Evolutionary conservation across 768 basidiomycete genomes (phyloP), one percentile per base, ranked within the genome.

Genomic region (Pulveroboletus frians): DNA sequence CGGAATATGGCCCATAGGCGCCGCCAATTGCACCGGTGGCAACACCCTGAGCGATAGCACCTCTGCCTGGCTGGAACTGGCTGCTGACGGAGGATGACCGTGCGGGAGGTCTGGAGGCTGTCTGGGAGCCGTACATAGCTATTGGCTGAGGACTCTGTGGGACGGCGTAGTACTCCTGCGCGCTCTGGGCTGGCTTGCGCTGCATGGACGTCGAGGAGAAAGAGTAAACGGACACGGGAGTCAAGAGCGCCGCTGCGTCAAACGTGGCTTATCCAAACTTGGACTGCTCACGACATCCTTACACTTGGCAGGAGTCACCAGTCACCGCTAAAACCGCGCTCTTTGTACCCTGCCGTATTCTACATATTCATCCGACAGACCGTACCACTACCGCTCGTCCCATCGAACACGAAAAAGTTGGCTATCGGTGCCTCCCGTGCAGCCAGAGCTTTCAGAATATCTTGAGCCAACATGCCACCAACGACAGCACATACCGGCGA

Each of bases 401-500:
- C 91, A 67, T 97, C 91, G 52, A 95, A 93, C 4, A 82, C 76
- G 54, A 94, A 85, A 53, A 96, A 85, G 67, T 99, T 99, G 44
- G 88, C 87, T 54, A 96, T 86, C 4, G 95, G 95, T 23, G 88
- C 81, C 60, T 98, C 96, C 43, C 92, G 85, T 48, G 85, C 90
- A 47, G 85, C 88, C 34, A 98, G 76, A 0, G 91, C 83, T 65
- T 96, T 93, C 35, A 99, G 74, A 44, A 97, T 85, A 64, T 99
- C 96, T 66, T 98, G 96, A 1, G 85, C 94, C 13, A 98, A 72
- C 71, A 98, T 80, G 20, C 96, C 96, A 23, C 96, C 96, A 34
- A 99, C 76, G 31, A 99, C 88, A 1, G 96, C 96, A 64, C 92
- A 91, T 1, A 92, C 84, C 0, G 96, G 92, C 0, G 92, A 86